These are phyloP conservation scores for Pulveroboletus sp. DNA, from an alignment of 1,284 basidiomycete species.

Conservation along the genomic window DNA sequence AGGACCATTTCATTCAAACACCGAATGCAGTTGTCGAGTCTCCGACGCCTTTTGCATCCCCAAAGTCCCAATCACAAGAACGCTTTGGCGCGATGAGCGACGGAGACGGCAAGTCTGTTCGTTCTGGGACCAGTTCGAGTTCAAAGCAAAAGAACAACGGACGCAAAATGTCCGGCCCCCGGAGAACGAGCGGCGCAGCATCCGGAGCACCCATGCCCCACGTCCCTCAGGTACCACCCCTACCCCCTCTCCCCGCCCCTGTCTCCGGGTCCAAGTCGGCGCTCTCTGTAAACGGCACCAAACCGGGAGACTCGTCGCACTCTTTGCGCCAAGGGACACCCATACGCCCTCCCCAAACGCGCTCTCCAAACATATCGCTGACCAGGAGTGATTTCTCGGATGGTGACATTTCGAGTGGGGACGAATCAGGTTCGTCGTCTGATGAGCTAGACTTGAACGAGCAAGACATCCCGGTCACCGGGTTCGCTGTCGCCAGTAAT, in stretches of 20 bases:
- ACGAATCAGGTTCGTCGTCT: conserved; percentile 40
- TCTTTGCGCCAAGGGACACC: conserved; percentile 3
- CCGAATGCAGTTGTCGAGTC: conserved; percentile 46
- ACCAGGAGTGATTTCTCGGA: conserved; percentile 33
- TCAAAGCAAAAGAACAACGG: conserved; percentile 38
- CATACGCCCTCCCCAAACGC: conserved; percentile 11
- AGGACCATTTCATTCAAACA: conserved; percentile 14
- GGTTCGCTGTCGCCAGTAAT: conserved; percentile 95
- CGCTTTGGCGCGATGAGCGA: conserved; percentile 36
- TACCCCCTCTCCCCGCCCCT: conserved; percentile 17
- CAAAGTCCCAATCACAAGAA: conserved; percentile 31
- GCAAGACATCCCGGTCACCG: conserved; percentile 80
- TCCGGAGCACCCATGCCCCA: conserved; percentile 66
- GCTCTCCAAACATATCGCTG: conserved; percentile 24
- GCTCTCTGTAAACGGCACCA: conserved; percentile 19
- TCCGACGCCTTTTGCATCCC: conserved; percentile 41
- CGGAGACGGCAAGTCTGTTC: conserved; percentile 44
- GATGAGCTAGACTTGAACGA: conserved; percentile 58
- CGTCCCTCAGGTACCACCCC: conserved; percentile 36
- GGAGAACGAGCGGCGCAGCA: conserved; percentile 58
- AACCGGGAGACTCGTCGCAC: background rate
- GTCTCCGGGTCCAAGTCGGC: conserved; percentile 22
- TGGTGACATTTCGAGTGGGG: conserved; percentile 33
- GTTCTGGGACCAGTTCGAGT: conserved; percentile 38
- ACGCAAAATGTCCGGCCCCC: conserved; percentile 46